Evolutionary conservation across 148 eudicot genomes (phyloP), one percentile per base, ranked within the genome.

Genomic region (Amaranthus palmeri): DNA sequence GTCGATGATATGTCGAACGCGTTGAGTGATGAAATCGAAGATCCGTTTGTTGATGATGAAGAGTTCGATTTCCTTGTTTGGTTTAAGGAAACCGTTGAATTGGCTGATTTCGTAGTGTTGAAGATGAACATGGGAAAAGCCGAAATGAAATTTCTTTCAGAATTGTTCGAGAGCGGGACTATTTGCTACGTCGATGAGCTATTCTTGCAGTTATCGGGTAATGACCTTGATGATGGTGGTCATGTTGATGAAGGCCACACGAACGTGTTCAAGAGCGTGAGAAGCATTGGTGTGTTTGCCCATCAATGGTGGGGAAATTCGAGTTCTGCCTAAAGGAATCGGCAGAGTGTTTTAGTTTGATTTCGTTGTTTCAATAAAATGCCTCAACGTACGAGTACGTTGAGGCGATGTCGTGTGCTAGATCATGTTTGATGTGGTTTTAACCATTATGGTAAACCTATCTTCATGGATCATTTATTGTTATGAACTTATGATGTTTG

Each of bases 171-270:
- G 70, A 88, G 82, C 53, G 91, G 91, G 48, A 80, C 77, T 50
- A 90, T 92, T 18, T 92, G 97, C 72, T 82, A 13, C 9, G 86
- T 92, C 5, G 97, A 92, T 50, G 97, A 92, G 83, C 79, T 92
- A 70, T 92, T 92, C 72, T 77, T 92, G 47, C 83, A 80, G 6
- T 83, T 88, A 70, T 80, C 88, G 0, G 83, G 86, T 58, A 71
- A 81, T 0, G 84, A 87, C 52, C 53, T 17, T 48, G 61, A 44
- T 70, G 79, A 57, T 3, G 75, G 68, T 50, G 88, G 83, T 71
- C 69, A 56, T 15, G 41, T 61, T 8, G 85, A 76, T 45, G 85
- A 73, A 52, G 76, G 77, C 71, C 81, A 91, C 74, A 83, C 25
- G 56, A 79, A 83, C 54, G 79, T 92, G 44, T 72, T 85, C 47